Conservation (phyloP, 2,329 filamentous ascomycete genomes). For the Cladophialophora yegresii region DNA sequence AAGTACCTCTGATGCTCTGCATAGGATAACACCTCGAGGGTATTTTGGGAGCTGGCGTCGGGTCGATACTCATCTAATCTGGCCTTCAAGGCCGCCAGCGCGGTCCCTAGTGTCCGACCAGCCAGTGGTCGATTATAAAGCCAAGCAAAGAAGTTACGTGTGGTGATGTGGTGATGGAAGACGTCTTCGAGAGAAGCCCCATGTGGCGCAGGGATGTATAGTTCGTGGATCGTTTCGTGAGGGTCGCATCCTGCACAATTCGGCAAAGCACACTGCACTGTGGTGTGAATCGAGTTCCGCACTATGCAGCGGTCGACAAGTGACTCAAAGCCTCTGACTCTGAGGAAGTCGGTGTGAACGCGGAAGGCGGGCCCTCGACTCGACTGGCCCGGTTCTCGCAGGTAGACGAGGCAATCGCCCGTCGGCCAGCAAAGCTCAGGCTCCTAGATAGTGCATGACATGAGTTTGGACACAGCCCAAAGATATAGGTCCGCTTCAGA, state of each 20-base stretch:
- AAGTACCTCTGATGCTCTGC: constrained; percentile 70
- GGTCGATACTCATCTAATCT: constrained; percentile 65
- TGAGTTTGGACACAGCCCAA: constrained; percentile 5
- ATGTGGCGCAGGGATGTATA: constrained; percentile 36
- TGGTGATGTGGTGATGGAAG: constrained; percentile 36
- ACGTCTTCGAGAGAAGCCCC: constrained; percentile 29
- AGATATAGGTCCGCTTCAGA: neutral
- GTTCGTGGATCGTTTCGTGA: constrained; percentile 29
- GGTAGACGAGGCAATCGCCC: constrained; percentile 36
- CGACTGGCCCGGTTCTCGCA: constrained; percentile 36
- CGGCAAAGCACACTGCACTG: constrained; percentile 28
- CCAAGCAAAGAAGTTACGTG: constrained; percentile 38
- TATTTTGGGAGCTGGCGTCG: constrained; percentile 55
- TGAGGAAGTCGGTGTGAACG: constrained; percentile 32
- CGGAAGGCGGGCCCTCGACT: constrained; percentile 37
- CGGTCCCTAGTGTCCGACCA: constrained; percentile 58
- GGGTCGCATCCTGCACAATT: constrained; percentile 34
- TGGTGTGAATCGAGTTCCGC: constrained; percentile 28
- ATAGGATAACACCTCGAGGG: constrained; percentile 64
- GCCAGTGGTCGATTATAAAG: constrained; percentile 36
- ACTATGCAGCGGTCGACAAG: constrained; percentile 33
- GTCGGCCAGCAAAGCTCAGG: constrained; percentile 36
- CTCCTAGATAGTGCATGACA: constrained; percentile 27
- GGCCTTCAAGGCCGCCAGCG: constrained; percentile 65
- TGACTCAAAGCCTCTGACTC: constrained; percentile 31